These are phyloP conservation scores for Komagataella mondaviorum DNA, from an alignment of 805 yeast genomes.

Conservation along the genomic window DNA sequence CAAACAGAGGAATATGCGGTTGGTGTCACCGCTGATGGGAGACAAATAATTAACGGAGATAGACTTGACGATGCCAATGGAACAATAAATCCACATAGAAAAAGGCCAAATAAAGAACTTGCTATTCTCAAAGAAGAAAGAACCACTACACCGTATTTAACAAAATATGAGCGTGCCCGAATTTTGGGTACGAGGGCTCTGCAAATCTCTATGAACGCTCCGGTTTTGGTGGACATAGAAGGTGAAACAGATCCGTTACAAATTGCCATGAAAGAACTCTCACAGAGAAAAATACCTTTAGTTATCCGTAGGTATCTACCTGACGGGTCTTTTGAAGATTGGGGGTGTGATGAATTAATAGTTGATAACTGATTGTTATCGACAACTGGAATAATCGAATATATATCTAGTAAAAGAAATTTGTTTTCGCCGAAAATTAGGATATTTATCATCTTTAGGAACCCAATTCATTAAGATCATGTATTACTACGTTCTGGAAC, in stretches of 20 bases:
- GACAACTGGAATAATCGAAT: background rate
- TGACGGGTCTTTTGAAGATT: slow-evolving; percentile 93
- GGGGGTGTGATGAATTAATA: slow-evolving; percentile 97
- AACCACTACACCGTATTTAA: slow-evolving; percentile 96
- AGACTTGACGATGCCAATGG: slow-evolving; percentile 45
- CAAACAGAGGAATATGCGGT: slow-evolving; percentile 20
- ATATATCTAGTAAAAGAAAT: background rate
- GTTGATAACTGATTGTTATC: slow-evolving; percentile 36
- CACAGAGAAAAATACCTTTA: slow-evolving; percentile 89
- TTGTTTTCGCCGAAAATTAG: background rate
- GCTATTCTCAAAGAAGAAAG: slow-evolving; percentile 85
- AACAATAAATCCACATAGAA: slow-evolving; percentile 25
- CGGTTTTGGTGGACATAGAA: slow-evolving; percentile 93
- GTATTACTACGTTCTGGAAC: background rate
- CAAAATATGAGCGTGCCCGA: slow-evolving; percentile 96
- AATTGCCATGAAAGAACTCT: slow-evolving; percentile 92
- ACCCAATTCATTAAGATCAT: background rate
- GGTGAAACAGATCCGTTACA: slow-evolving; percentile 99
- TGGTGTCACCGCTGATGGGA: slow-evolving; percentile 45
- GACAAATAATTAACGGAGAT: slow-evolving; percentile 50
- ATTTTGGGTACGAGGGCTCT: slow-evolving; percentile 94
- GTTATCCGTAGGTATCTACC: slow-evolving; percentile 94
- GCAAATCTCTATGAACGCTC: slow-evolving; percentile 97
- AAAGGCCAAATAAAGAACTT: slow-evolving; percentile 59
- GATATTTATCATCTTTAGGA: background rate